Evolutionary conservation across 345 rosid species (phyloP).

Genomic region (Salix viminalis): DNA sequence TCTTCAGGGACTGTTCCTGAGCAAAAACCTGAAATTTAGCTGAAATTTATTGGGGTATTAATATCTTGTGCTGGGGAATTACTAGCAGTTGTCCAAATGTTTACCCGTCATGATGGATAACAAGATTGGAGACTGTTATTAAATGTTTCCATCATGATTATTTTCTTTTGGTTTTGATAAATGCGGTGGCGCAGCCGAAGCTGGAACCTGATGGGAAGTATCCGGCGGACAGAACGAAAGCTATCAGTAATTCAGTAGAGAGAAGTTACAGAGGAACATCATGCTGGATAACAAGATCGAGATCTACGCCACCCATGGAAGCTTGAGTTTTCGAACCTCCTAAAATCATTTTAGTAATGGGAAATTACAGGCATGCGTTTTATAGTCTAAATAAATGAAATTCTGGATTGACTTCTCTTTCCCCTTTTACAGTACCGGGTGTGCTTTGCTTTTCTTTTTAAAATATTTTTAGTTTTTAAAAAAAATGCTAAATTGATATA

Average conservation of each 20-base stretch:
- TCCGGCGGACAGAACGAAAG: constrained; percentile 57
- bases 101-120: too few relatives aligned
- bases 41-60: constrained; percentile 66
- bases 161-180: neutral
- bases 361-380: neutral
- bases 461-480: too few relatives aligned
- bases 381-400: neutral
- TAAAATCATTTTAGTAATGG: neutral
- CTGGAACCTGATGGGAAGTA: constrained; percentile 55
- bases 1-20: constrained; percentile 26
- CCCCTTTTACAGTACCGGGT: too few relatives aligned
- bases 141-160: neutral
- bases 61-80: neutral
- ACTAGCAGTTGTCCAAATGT: neutral
- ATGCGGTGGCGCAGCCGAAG: constrained; percentile 54
- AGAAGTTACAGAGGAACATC: constrained; percentile 69
- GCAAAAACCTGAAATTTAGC: constrained; percentile 59
- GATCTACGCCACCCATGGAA: constrained; percentile 79
- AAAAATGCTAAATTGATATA: too few relatives aligned
- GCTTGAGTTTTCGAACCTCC: constrained; percentile 7
- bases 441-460: too few relatives aligned
- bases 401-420: too few relatives aligned
- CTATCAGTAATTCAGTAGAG: constrained; percentile 49
- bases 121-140: too few relatives aligned
- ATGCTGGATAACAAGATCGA: constrained; percentile 80